Base-by-base conservation (phyloP, 345 rosid species). In the Acer yangbiense region DNA sequence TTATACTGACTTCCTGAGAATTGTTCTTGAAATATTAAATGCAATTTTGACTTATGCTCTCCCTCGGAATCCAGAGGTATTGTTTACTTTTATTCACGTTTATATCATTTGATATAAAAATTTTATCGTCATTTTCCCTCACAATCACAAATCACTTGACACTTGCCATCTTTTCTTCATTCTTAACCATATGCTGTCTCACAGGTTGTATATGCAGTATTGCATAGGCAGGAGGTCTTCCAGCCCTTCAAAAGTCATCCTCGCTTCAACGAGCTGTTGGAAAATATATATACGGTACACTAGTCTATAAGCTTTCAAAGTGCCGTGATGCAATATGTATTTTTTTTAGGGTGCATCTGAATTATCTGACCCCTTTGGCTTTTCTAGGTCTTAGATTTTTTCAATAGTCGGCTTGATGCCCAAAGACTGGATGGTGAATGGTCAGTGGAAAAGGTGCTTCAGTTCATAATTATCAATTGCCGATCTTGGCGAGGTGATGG, bases 401-500 rank as follows among this genome's bases (percentile, higher is more conserved):
- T 96, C 84, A 96, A 96, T 72, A 88, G 89, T 81, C 95, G 97
- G 17, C 89, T 96, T 87, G 99, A 96, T 84, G 85, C 95, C 27
- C 97, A 94, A 78, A 82, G 90, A 83, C 68, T 81, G 80, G 93
- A 90, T 78, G 89, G 99, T 75, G 98, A 91, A 82, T 96, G 98
- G 99, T 94, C 99, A 7, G 98, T 94, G 73, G 95, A 96, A 82
- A 93, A 89, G 80, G 99, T 96, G 78, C 97, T 96, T 70, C 82
- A 87, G 68, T 89, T 90, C 81, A 90, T 96, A 79, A 88, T 88
- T 68, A 88, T 80, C 39, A 90, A 86, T 80, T 96, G 95, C 58
- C 90, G 97, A 71, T 94, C 93, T 77, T 96, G 98, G 99, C 90
- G 98, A 64, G 98, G 90, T 57, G 98, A 96, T 83, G 99, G 98